These are phyloP conservation scores for Candida succiphila DNA, from an alignment of 805 yeast genomes.

Conservation along the genomic window DNA sequence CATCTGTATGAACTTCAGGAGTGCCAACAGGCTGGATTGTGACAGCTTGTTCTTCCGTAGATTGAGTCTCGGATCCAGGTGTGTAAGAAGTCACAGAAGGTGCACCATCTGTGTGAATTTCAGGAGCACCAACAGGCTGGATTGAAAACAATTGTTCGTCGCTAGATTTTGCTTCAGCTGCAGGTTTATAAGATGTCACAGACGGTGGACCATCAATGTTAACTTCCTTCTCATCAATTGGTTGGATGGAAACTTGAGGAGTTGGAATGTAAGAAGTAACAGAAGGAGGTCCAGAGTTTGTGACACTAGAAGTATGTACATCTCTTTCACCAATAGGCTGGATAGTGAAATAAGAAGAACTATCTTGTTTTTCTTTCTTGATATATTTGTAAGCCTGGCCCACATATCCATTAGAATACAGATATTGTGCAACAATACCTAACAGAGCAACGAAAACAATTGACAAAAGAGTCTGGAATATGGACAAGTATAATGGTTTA, in stretches of 20 bases:
- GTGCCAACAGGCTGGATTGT: too few relatives aligned
- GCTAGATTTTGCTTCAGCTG: neutral
- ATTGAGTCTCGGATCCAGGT: too few relatives aligned
- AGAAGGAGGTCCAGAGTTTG: conserved; percentile 10
- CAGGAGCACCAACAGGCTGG: neutral
- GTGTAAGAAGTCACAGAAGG: too few relatives aligned
- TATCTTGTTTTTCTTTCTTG: conserved; percentile 18
- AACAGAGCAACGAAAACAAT: conserved; percentile 14
- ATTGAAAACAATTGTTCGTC: too few relatives aligned
- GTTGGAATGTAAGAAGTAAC: conserved; percentile 9
- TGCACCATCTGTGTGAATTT: neutral
- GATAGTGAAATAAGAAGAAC: conserved; percentile 23
- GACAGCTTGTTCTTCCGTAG: too few relatives aligned
- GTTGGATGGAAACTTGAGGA: neutral
- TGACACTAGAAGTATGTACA: too few relatives aligned
- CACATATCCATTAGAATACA: conserved; percentile 19
- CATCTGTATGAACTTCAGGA: too few relatives aligned
- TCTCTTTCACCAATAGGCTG: conserved; percentile 19
- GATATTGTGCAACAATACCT: conserved; percentile 17
- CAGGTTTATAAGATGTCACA: neutral
- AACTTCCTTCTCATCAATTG: neutral
- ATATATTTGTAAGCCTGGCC: conserved; percentile 12
- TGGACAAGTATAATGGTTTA: conserved; percentile 21
- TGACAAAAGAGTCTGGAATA: conserved; percentile 16
- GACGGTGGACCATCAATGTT: neutral